Evolutionary conservation across 305 asterid genomes (phyloP).

Genomic region (Fraxinus greggii): DNA sequence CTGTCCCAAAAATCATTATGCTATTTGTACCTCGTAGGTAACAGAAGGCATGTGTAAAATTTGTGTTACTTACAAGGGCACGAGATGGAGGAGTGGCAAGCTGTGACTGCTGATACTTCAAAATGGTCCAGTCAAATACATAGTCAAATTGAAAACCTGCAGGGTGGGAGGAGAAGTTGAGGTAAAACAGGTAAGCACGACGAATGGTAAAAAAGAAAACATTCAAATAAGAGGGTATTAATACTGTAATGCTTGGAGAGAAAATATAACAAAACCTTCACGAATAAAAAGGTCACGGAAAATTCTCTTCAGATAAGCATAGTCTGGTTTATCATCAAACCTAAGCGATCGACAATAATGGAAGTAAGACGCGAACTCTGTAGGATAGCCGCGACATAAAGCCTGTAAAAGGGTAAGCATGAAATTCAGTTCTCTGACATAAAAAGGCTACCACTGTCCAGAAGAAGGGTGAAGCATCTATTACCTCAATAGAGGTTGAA

Average conservation of each 20-base stretch:
- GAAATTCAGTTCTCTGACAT: conserved; percentile 24
- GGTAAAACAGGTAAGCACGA: not conserved
- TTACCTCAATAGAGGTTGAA: conserved; percentile 84
- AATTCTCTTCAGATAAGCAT: conserved; percentile 74
- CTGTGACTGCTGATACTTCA: conserved; percentile 81
- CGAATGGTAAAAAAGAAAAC: not conserved
- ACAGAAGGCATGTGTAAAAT: conserved; percentile 6
- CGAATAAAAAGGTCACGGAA: conserved; percentile 88
- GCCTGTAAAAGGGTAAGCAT: conserved; percentile 36
- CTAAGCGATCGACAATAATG: conserved; percentile 82
- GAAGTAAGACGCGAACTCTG: conserved; percentile 80
- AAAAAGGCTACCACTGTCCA: conserved; percentile 5
- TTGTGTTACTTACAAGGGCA: conserved; percentile 54
- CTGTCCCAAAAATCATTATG: conserved; percentile 41
- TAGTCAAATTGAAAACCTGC: conserved; percentile 85
- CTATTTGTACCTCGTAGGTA: conserved; percentile 8
- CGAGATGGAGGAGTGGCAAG: conserved; percentile 75
- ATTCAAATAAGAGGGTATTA: not conserved
- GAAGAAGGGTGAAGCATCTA: not conserved
- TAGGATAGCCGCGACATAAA: conserved; percentile 69
- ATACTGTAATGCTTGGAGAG: not conserved
- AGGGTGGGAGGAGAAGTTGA: conserved; percentile 5
- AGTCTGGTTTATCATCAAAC: conserved; percentile 83
- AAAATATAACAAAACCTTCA: conserved; percentile 52
- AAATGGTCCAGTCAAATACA: conserved; percentile 84